Conservation (phyloP, 345 rosid species). For the Populus davidiana region DNA sequence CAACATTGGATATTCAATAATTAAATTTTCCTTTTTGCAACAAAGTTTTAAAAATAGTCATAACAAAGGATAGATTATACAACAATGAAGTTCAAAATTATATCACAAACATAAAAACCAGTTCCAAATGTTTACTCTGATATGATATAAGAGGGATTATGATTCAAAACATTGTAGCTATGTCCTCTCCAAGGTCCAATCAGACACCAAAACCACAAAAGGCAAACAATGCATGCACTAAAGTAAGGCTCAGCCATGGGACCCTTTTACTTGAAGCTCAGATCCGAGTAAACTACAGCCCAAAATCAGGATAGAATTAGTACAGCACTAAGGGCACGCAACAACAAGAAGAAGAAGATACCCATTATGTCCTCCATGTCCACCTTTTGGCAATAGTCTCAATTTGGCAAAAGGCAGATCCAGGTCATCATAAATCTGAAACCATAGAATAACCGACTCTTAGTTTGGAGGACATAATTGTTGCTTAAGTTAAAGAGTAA, state of each 20-base stretch:
- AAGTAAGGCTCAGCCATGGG: no score
- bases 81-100: no score
- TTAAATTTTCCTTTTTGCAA: not conserved
- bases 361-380: conserved; percentile 99
- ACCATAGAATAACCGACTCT: conserved; percentile 7
- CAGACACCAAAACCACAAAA: not conserved
- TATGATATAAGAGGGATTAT: not conserved
- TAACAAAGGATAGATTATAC: no score
- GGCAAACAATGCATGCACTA: no score
- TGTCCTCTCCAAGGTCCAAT: not conserved
- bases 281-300: not conserved
- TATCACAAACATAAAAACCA: no score
- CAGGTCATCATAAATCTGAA: conserved; percentile 83
- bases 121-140: not conserved
- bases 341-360: conserved; percentile 20
- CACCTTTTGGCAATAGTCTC: conserved; percentile 94
- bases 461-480: conserved; percentile 1
- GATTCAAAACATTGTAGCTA: not conserved
- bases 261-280: no score
- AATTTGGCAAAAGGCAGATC: conserved; percentile 91
- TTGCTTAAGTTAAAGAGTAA: not conserved
- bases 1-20: no score
- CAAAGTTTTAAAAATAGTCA: no score
- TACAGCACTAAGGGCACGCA: not conserved
- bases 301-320: not conserved